Evolutionary conservation across 345 rosid species (phyloP), one percentile per base, ranked within the genome.

Genomic region (Melaleuca quinquenervia): DNA sequence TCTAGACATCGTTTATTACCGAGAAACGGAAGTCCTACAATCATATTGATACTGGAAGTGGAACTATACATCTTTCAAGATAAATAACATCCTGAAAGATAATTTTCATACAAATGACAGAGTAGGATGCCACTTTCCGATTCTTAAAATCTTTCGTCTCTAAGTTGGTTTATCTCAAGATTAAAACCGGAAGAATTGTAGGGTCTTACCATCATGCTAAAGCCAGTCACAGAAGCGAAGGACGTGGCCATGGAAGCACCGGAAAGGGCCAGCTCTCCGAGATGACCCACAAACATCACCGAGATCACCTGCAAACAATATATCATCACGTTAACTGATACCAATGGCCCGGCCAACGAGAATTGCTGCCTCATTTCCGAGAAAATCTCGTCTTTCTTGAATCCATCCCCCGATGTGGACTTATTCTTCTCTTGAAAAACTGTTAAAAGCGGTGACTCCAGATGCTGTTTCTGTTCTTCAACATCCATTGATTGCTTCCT

Each of bases 241-340:
- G 91, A 89, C 52, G 91, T 90, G 62, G 94, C 92, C 74, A 91
- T 85, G 6, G 90, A 88, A 86, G 93, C 91, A 52, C 92, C 87
- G 2, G 93, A 88, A 55, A 93, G 91, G 1, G 92, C 55, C 50
- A 88, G 54, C 82, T 84, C 84, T 6, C 87, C 89, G 11, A 82
- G 84, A 44, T 86, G 84, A 82, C 82, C 92, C 15, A 92, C 92
- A 86, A 90, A 89, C 92, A 90, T 90, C 27, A 93, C 88, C n/a
- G 88, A 87, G 54, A 88, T 85, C n/a, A 88, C 48, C 76, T 88
- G 90, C 76, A 90, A 51, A 52, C 52, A n/a, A 29, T 85, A 85
- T 56, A 80, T 15, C 85, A 84, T 56, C 54, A 87, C 62, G 44
- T 26, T 85, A 5, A 87, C 88, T 2, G 53, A 45, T 16, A 86